These are phyloP conservation scores for Kluyveromyces sp. DNA, from an alignment of 1,139 yeast genomes.

Conservation along the genomic window DNA sequence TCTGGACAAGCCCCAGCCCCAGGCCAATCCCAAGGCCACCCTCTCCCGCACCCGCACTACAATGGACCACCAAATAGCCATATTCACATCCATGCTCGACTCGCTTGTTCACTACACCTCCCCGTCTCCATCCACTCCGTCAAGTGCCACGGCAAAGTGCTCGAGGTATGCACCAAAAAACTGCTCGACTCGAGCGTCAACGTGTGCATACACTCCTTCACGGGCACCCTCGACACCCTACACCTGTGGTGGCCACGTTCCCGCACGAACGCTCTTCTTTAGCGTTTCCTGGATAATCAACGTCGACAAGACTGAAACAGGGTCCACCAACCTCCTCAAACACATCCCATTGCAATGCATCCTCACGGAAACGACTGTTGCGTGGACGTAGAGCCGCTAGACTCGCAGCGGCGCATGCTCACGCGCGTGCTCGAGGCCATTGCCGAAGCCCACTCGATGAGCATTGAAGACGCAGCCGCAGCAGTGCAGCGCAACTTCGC, in stretches of 20 bases:
- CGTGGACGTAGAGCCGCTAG: conserved; percentile 12
- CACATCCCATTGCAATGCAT: conserved; percentile 34
- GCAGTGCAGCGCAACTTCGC: conserved; percentile 14
- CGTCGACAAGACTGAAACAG: conserved; percentile 24
- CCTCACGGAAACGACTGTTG: conserved; percentile 45
- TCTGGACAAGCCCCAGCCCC: conserved; percentile 31
- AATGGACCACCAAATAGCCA: too few species aligned
- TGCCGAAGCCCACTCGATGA: conserved; percentile 3
- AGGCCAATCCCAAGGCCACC: too few species aligned
- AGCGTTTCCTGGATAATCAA: conserved; percentile 63
- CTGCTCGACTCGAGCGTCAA: conserved; percentile 16
- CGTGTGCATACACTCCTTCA: conserved; percentile 71
- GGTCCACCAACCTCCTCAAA: conserved; percentile 24
- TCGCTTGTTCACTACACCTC: too few species aligned
- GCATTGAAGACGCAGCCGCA: conserved; percentile 5
- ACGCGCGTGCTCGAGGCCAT: conserved; percentile 5
- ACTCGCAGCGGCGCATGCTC: conserved; percentile 1
- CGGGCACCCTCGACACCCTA: conserved; percentile 71
- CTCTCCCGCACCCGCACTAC: too few species aligned
- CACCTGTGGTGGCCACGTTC: conserved; percentile 40
- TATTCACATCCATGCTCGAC: conserved; percentile 45
- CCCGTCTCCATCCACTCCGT: conserved; percentile 83
- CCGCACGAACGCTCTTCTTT: conserved; percentile 33
- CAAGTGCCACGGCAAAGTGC: conserved; percentile 58
- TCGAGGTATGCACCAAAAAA: conserved; percentile 35